Base-by-base conservation (phyloP, 2,329 filamentous ascomycete species). In the Apiospora saccharicola region DNA sequence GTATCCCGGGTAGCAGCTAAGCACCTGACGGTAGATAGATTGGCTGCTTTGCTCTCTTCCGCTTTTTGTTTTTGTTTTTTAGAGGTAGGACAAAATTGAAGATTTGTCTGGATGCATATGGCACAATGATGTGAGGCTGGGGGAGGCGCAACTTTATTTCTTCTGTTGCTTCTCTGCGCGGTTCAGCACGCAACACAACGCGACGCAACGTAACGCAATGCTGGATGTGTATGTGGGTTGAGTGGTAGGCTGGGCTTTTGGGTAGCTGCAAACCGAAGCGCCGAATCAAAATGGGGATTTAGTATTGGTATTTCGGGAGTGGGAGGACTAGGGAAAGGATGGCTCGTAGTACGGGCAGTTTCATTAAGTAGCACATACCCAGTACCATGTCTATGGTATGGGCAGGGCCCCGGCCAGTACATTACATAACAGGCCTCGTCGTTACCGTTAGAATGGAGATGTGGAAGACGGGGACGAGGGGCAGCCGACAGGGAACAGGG, bases 401-500 rank as follows among this genome's bases (percentile, higher is more conserved):
- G 49, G 49, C 49, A 51, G 24, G 49, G 49, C 37, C 37, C 37
- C 37, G 7, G 22, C 46, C 2, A 49, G 46, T 49, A 61, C 53
- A 61, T 61, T 61, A 61, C 53, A 34, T 61, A 61, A 61, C 53
- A 61, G 53, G 53, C 53, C 53, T 61, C 16, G 37, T 61, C 30
- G 53, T 61, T 61, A 61, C 53, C 53, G 53, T 61, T 61, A 61
- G 53, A 61, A 61, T 61, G 53, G 53, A 61, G 53, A 61, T 30
- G 53, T 30, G 30, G 53, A 37, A 61, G 53, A 61, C 53, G 53
- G 57, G 57, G 30, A 64, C 57, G 57, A 64, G 57, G 57, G 57
- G 57, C 57, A 64, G 57, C 30, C 4, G 57, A 41, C 57, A 64
- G 34, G 57, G 34, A 41, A 64, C 57, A 64, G 34, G 57, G 57